Evolutionary conservation across 2,329 filamentous ascomycete genomes (phyloP).

Genomic region (Furcasterigmium sp.): DNA sequence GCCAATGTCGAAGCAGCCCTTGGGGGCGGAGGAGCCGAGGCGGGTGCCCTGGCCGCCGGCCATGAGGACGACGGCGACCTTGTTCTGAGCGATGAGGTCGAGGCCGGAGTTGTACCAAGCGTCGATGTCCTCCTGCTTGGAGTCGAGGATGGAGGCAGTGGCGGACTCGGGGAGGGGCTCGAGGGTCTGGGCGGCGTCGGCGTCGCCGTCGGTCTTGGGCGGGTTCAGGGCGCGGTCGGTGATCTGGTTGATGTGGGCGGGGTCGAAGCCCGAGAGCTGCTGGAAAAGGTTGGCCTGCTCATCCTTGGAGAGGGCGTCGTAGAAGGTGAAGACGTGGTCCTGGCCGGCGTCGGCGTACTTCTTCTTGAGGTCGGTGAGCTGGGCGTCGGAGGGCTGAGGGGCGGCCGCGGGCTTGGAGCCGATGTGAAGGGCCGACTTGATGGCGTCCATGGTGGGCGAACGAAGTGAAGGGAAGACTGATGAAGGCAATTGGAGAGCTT

Average conservation of each 20-base stretch:
- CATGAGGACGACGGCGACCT: slow-evolving; percentile 87
- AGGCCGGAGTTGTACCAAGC: slow-evolving; percentile 81
- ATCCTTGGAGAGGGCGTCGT: slow-evolving; percentile 65
- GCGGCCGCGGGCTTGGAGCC: slow-evolving; percentile 27
- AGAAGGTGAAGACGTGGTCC: slow-evolving; percentile 79
- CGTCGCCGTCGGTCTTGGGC: slow-evolving; percentile 53
- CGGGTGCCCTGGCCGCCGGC: slow-evolving; percentile 95
- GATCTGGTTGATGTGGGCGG: slow-evolving; percentile 81
- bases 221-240: slow-evolving; percentile 78
- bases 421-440: slow-evolving; percentile 36
- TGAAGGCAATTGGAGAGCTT: too few species aligned
- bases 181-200: slow-evolving; percentile 49
- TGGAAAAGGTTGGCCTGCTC: slow-evolving; percentile 77
- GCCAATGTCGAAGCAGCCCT: slow-evolving; percentile 96
- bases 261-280: slow-evolving; percentile 79
- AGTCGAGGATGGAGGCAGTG: slow-evolving; percentile 88
- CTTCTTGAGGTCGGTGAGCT: slow-evolving; percentile 62
- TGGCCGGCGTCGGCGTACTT: slow-evolving; percentile 73
- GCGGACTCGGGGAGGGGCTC: slow-evolving; percentile 85
- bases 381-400: slow-evolving; percentile 55
- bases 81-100: slow-evolving; percentile 71
- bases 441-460: slow-evolving; percentile 32
- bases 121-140: slow-evolving; percentile 68
- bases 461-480: background rate
- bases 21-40: slow-evolving; percentile 88